Evolutionary conservation across 306 rosid genomes (phyloP).

Genomic region (Vigna nakashimae): DNA sequence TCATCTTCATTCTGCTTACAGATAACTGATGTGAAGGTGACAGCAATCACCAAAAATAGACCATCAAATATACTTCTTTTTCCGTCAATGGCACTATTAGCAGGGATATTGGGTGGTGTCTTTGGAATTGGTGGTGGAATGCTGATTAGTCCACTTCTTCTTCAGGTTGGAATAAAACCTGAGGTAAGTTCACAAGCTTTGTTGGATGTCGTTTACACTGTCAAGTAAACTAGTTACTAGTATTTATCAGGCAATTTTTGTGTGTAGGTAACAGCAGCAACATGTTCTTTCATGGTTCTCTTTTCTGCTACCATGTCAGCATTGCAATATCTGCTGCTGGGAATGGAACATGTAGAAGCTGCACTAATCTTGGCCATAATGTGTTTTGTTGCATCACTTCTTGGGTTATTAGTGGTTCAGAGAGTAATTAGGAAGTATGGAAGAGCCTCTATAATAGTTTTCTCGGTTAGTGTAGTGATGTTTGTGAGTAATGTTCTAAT

Average conservation of each 20-base stretch:
- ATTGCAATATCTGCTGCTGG: constrained; percentile 74
- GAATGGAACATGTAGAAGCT: constrained; percentile 67
- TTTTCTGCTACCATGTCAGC: constrained; percentile 91
- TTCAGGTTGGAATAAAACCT: constrained; percentile 80
- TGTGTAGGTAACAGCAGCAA: constrained; percentile 78
- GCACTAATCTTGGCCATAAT: constrained; percentile 63
- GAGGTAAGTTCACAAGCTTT: constrained; percentile 56
- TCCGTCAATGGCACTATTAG: constrained; percentile 77
- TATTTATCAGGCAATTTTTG: not conserved
- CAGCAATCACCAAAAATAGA: constrained; percentile 32
- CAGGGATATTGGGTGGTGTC: constrained; percentile 84
- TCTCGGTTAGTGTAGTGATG: constrained; percentile 81
- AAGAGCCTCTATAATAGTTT: constrained; percentile 81
- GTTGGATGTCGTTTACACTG: not conserved
- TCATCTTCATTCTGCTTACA: not conserved
- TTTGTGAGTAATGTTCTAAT: constrained; percentile 75
- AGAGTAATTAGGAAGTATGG: constrained; percentile 69
- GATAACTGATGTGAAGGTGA: constrained; percentile 51
- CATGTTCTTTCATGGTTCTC: constrained; percentile 94
- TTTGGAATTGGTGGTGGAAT: constrained; percentile 98
- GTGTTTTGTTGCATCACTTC: constrained; percentile 74
- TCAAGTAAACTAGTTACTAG: not conserved
- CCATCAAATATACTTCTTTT: constrained; percentile 61
- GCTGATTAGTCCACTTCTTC: constrained; percentile 91
- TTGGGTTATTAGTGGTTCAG: constrained; percentile 75